These are phyloP conservation scores for Croton laevigatus DNA, from an alignment of 441 rosid species.

Conservation along the genomic window DNA sequence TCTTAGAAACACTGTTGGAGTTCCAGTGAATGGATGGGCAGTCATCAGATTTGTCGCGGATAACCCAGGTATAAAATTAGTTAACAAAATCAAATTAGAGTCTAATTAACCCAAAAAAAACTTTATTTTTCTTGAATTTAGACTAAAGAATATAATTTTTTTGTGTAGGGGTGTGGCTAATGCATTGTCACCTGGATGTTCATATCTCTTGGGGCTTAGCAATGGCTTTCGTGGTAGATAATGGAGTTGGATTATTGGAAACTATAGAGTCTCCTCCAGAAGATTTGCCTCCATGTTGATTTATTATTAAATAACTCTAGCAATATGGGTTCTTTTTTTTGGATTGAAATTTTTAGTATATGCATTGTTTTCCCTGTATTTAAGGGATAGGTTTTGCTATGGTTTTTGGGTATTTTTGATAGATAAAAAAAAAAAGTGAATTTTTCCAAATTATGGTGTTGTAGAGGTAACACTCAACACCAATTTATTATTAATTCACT, in stretches of 20 bases:
- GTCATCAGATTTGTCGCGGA: constrained; percentile 84
- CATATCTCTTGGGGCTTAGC: constrained; percentile 83
- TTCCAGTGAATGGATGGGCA: constrained; percentile 81
- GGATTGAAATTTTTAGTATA: background rate
- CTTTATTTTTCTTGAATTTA: no score
- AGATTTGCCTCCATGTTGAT: constrained; percentile 69
- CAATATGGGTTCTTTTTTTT: constrained; percentile 6
- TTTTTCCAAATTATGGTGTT: constrained; percentile 14
- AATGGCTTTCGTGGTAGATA: constrained; percentile 71
- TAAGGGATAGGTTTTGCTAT: constrained; percentile 31
- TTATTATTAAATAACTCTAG: constrained; percentile 5
- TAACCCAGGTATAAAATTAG: constrained; percentile 58
- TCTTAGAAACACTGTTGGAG: constrained; percentile 69
- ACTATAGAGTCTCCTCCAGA: constrained; percentile 59
- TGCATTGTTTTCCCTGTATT: constrained; percentile 34
- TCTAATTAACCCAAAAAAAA: background rate
- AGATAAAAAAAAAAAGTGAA: constrained; percentile 24
- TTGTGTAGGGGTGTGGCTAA: constrained; percentile 68
- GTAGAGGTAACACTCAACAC: constrained; percentile 7
- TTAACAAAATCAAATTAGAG: background rate
- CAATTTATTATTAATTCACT: constrained; percentile 8
- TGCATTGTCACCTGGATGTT: constrained; percentile 94
- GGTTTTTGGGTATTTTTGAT: constrained; percentile 18
- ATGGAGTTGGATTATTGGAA: constrained; percentile 59
- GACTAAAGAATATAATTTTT: background rate